These are phyloP conservation scores for Quercus suber DNA, from an alignment of 306 rosid genomes.

Conservation along the genomic window DNA sequence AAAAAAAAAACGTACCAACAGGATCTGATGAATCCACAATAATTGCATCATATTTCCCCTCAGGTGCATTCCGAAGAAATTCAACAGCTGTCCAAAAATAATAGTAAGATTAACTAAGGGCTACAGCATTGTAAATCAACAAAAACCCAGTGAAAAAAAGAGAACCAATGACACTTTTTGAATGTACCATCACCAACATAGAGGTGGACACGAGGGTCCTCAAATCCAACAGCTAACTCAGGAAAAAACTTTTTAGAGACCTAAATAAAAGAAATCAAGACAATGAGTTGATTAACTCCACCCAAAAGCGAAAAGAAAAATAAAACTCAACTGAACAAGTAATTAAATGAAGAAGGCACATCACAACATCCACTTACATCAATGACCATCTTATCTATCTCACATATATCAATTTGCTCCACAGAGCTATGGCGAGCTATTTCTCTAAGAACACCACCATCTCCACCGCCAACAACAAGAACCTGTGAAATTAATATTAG, in stretches of 20 bases:
- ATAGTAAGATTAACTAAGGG: constrained; percentile 4
- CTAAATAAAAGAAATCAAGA: constrained; percentile 33
- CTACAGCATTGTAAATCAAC: neutral
- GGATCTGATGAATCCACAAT: constrained; percentile 99
- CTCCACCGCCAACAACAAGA: constrained; percentile 99
- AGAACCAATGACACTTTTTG: constrained; percentile 1
- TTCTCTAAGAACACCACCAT: constrained; percentile 96
- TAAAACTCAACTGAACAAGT: neutral
- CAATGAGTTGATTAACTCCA: constrained; percentile 18
- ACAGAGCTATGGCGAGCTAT: constrained; percentile 81
- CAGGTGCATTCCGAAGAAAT: constrained; percentile 57
- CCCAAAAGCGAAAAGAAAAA: neutral
- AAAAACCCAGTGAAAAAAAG: constrained; percentile 15
- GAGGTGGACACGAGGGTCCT: constrained; percentile 92
- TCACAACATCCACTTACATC: constrained; percentile 58
- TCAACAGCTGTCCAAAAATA: constrained; percentile 63
- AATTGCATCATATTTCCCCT: constrained; percentile 84
- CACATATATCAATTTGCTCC: constrained; percentile 90
- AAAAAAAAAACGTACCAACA: constrained; percentile 56
- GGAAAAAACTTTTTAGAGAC: constrained; percentile 85
- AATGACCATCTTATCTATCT: constrained; percentile 97
- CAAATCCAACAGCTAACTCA: constrained; percentile 82
- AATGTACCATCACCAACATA: constrained; percentile 80
- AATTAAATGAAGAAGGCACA: neutral
- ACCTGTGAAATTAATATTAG: constrained; percentile 45